Percentiles rank a stretch among this genome's conserved stretches.
phyloP scores from a whole-genome alignment of 306 rosid species.

The Castanospermum australe region DNA sequence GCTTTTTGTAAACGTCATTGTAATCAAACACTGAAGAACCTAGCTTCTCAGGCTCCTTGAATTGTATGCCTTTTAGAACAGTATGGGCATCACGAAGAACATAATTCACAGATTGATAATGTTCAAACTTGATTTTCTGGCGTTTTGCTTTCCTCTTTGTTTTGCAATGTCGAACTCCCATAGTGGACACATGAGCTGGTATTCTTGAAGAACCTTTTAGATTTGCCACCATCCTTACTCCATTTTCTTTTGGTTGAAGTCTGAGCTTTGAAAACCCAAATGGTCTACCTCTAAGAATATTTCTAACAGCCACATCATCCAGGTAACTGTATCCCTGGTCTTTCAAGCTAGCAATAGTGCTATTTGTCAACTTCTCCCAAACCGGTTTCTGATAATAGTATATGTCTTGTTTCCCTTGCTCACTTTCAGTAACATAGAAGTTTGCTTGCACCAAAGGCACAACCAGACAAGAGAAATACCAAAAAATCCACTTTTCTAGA shows the following conservation, averaged over 20 bases:
- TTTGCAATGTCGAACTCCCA: conserved; percentile 32
- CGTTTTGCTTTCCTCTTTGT: conserved; percentile 11
- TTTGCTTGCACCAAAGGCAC: conserved; percentile 82
- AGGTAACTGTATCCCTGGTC: conserved; percentile 48
- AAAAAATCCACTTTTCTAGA: conserved; percentile 80
- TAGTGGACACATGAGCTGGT: conserved; percentile 28
- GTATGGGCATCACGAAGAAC: conserved; percentile 68
- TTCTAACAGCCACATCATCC: conserved; percentile 55
- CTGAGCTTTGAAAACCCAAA: conserved; percentile 96
- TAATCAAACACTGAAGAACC: conserved; percentile 95
- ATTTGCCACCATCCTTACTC: conserved; percentile 88
- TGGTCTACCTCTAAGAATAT: conserved; percentile 56
- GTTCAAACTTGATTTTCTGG: conserved; percentile 24
- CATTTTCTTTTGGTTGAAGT: conserved; percentile 76
- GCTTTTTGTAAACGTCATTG: conserved; percentile 70
- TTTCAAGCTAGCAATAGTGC: conserved; percentile 53
- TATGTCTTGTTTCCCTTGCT: conserved; percentile 64
- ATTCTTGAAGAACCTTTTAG: conserved; percentile 68
- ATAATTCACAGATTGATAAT: conserved; percentile 65
- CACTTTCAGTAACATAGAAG: conserved; percentile 87
- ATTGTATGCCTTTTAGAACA: conserved; percentile 62
- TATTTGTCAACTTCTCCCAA: conserved; percentile 69
- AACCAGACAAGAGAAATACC: conserved; percentile 73
- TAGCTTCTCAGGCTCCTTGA: conserved; percentile 61
- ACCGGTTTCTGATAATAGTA: conserved; percentile 70